Conservation (phyloP, 1,139 yeast genomes). For the Candida frijolesensis region DNA sequence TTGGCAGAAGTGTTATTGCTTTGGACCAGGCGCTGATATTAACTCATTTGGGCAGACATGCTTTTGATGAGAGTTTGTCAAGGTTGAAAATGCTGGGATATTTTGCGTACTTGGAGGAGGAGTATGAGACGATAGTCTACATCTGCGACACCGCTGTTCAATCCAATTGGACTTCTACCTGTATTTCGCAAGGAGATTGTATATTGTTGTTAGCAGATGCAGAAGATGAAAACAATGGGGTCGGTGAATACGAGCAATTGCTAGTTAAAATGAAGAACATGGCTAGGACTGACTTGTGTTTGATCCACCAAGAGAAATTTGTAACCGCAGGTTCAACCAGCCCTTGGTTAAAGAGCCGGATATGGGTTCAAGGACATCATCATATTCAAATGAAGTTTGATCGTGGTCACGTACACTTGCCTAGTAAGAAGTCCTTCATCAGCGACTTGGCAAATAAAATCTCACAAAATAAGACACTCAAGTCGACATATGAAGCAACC, state of each 20-base stretch:
- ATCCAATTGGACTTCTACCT: conserved; percentile 89
- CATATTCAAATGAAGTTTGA: conserved; percentile 69
- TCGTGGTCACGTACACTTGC: conserved; percentile 19
- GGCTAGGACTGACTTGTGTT: conserved; percentile 84
- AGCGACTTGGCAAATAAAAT: conserved; percentile 43
- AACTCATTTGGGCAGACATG: conserved; percentile 84
- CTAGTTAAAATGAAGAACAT: conserved; percentile 77
- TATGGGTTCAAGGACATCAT: conserved; percentile 93
- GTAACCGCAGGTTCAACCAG: conserved; percentile 87
- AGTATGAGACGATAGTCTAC: conserved; percentile 82
- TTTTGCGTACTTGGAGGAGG: conserved; percentile 88
- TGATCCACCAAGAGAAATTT: conserved; percentile 79
- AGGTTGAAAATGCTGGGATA: conserved; percentile 84
- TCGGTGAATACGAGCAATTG: conserved; percentile 85
- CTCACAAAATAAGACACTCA: conserved; percentile 34
- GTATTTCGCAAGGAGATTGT: conserved; percentile 95
- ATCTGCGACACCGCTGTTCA: conserved; percentile 84
- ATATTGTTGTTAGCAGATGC: conserved; percentile 73
- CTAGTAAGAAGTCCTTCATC: conserved; percentile 26
- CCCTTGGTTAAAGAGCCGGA: conserved; percentile 78
- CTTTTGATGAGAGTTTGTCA: conserved; percentile 82
- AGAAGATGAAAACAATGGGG: conserved; percentile 61
- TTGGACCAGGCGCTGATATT: conserved; percentile 82
- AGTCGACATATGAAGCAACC: conserved; percentile 35
- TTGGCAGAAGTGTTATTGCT: conserved; percentile 74